Base-by-base conservation (phyloP, 2,329 filamentous ascomycete species). In the Remersonia thermophila region DNA sequence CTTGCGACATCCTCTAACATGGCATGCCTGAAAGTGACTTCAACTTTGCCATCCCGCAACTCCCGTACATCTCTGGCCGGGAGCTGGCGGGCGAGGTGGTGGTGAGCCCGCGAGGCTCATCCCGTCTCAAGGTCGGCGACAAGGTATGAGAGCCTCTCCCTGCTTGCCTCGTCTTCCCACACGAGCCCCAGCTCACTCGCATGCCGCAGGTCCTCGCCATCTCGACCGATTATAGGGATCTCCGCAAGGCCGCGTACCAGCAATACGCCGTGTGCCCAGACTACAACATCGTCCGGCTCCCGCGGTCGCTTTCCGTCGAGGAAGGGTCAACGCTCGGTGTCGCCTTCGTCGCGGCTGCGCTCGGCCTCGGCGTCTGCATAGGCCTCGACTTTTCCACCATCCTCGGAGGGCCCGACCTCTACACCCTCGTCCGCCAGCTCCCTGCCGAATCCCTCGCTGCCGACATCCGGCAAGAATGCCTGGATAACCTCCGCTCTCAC, bases 151-250 rank as follows among this genome's bases (percentile, higher is more conserved):
- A 4, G 16, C 27, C 15, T 34, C 26, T n/a, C n/a, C n/a, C n/a
- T n/a, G n/a, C n/a, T n/a, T n/a, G n/a, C n/a, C n/a, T n/a, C n/a
- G n/a, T n/a, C n/a, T n/a, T n/a, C n/a, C n/a, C n/a, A n/a, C n/a
- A 26, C 25, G 18, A 27, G 23, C 32, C 29, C 12, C 2, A 23
- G 20, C 20, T 23, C 5, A 23, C 9, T 9, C 9, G 20, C 5
- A 5, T 23, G 9, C 20, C 9, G 5, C 18, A 62, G 57, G 64
- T 69, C 8, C 66, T 81, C 25, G 71, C 73, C n/a, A 75, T 80
- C 11, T 82, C 78, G 0, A 84, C 80, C 20, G 80, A 84, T 56
- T 84, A 84, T 50, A 69, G 80, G 12, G 80, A 84, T 48, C 63
- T 75, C 14, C 67, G 80, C 25, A 84, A 84, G 54, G 77, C 77